Conservation (phyloP, 2,329 filamentous ascomycete genomes). For the Neocucurbitaria cava region DNA sequence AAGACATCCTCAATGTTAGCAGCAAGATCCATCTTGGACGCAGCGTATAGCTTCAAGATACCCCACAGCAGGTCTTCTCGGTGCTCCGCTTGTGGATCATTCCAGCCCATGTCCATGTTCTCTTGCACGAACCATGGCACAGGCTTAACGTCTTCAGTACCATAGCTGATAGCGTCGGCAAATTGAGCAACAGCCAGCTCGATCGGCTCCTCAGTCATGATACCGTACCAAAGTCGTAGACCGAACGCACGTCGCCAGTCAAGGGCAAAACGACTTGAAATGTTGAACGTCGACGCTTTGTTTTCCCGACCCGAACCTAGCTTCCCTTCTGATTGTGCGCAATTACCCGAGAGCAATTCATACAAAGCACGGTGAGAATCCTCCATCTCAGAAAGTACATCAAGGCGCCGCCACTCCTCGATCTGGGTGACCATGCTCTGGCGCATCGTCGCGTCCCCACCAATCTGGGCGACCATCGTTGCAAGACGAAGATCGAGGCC, state of each 20-base stretch:
- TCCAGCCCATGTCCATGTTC: slow-evolving; percentile 65
- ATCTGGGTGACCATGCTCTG: slow-evolving; percentile 82
- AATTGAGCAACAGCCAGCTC: slow-evolving; percentile 76
- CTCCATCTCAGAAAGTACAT: slow-evolving; percentile 85
- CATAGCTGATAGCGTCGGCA: slow-evolving; percentile 73
- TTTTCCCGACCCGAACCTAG: slow-evolving; percentile 78
- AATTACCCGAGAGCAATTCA: slow-evolving; percentile 86
- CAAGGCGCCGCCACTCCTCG: slow-evolving; percentile 81
- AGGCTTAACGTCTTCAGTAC: slow-evolving; percentile 72
- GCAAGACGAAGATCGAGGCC: slow-evolving; percentile 84
- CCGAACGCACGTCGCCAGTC: slow-evolving; percentile 96
- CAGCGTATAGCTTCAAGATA: slow-evolving; percentile 79
- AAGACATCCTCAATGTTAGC: slow-evolving; percentile 71
- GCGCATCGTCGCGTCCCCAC: slow-evolving; percentile 72
- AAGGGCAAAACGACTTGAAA: slow-evolving; percentile 82
- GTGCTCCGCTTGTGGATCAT: slow-evolving; percentile 63
- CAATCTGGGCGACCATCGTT: slow-evolving; percentile 82
- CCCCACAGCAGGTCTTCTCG: slow-evolving; percentile 87
- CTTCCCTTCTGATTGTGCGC: slow-evolving; percentile 81
- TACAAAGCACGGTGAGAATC: slow-evolving; percentile 86
- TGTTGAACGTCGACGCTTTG: slow-evolving; percentile 77
- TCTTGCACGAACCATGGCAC: slow-evolving; percentile 74
- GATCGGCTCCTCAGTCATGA: slow-evolving; percentile 71
- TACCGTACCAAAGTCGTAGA: slow-evolving; percentile 87
- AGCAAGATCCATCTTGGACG: slow-evolving; percentile 53